phyloP scores from a whole-genome alignment of 2,329 filamentous ascomycete genomes.

The Lomentospora prolificans region DNA sequence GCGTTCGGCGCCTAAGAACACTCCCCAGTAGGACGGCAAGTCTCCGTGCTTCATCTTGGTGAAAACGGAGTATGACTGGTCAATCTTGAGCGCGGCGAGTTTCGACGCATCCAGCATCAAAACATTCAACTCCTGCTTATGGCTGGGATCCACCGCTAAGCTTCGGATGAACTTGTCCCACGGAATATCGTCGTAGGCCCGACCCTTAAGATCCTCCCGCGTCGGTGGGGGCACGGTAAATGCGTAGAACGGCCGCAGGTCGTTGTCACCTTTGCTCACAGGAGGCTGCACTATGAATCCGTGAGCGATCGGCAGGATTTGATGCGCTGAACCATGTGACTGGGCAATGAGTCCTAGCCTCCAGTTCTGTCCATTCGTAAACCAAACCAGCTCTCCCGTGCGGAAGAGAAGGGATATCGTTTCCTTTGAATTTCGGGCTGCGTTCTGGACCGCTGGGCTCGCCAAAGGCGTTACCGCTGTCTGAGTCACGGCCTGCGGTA shows the following conservation, averaged over 20 bases:
- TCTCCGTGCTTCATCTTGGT: conserved; percentile 23
- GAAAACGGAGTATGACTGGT: conserved; percentile 40
- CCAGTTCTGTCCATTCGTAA: conserved; percentile 35
- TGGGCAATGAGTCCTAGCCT: conserved; percentile 34
- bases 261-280: conserved; percentile 27
- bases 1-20: conserved; percentile 42
- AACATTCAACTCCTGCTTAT: conserved; percentile 11
- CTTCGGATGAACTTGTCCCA: conserved; percentile 27
- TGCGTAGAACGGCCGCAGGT: conserved; percentile 40
- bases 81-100: conserved; percentile 37
- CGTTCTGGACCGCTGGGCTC: conserved; percentile 8
- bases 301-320: conserved; percentile 32
- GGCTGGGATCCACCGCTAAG: conserved; percentile 18
- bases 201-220: conserved; percentile 27
- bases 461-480: conserved; percentile 10
- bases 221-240: conserved; percentile 38
- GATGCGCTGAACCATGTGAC: conserved; percentile 21
- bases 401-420: conserved; percentile 29
- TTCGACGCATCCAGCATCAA: conserved; percentile 41
- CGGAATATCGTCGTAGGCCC: conserved; percentile 29
- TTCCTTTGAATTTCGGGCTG: conserved; percentile 10
- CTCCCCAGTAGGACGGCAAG: conserved; percentile 31
- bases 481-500: not conserved
- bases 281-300: conserved; percentile 25
- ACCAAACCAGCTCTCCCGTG: conserved; percentile 41